Percentiles rank a stretch among this genome's conserved stretches.
Evolutionary conservation across 192 early-diverging fungal species (phyloP).

Genomic region (Ambispora gerdemannii): DNA sequence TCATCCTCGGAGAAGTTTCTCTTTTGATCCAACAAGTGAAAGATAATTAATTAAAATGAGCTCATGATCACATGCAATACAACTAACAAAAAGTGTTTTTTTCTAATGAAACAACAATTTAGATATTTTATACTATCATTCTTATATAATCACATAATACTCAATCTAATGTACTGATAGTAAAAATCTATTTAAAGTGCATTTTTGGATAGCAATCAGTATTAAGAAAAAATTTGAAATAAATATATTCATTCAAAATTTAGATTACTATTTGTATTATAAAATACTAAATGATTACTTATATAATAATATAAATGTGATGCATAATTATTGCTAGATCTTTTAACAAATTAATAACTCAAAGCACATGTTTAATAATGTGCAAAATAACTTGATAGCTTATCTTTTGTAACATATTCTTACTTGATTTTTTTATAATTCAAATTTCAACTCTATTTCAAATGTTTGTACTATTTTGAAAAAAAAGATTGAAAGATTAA

Average conservation of each 20-base stretch:
- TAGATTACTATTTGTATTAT: background rate
- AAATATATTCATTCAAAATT: background rate
- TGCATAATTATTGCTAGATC: background rate
- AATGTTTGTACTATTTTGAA: constrained; percentile 3
- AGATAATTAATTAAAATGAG: background rate
- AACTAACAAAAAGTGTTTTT: constrained; percentile 6
- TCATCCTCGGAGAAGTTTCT: background rate
- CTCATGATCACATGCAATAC: background rate
- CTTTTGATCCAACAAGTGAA: background rate
- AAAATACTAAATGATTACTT: constrained; percentile 1
- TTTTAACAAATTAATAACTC: constrained; percentile 11
- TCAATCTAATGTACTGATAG: constrained; percentile 1
- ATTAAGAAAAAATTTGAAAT: background rate
- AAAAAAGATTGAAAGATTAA: too few species aligned
- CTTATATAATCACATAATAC: constrained; percentile 7
- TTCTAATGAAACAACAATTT: constrained; percentile 18
- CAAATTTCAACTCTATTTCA: background rate
- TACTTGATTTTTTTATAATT: background rate
- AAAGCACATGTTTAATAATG: too few species aligned
- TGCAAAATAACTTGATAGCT: background rate
- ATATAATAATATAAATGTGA: background rate
- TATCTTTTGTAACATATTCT: background rate
- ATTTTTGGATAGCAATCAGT: constrained; percentile 8
- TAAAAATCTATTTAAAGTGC: constrained; percentile 14
- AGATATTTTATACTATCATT: constrained; percentile 12